These are phyloP conservation scores for Cladosporium sp. DNA, from an alignment of 2,329 filamentous ascomycete species.

Conservation along the genomic window DNA sequence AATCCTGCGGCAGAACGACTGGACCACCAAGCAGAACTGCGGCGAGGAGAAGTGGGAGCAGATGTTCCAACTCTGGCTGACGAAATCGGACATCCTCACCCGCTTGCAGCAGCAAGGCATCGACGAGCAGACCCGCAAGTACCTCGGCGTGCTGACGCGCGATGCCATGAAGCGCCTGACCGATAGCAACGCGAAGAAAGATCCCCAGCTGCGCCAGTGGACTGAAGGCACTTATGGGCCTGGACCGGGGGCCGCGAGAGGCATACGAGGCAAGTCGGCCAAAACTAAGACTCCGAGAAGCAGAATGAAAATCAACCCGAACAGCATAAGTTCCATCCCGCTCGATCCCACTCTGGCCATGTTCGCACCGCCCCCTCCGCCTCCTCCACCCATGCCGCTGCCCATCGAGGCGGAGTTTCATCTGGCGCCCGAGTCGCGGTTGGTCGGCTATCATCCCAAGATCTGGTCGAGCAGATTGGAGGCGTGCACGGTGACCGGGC, in stretches of 20 bases:
- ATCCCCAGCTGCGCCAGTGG: slow-evolving; percentile 45
- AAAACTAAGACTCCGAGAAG: slow-evolving; percentile 9
- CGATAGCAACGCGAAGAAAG: slow-evolving; percentile 59
- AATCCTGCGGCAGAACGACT: slow-evolving; percentile 61
- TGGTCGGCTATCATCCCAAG: slow-evolving; percentile 43
- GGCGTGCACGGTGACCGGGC: slow-evolving; percentile 55
- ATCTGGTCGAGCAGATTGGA: slow-evolving; percentile 65
- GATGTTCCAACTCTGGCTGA: slow-evolving; percentile 65
- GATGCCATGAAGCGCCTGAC: slow-evolving; percentile 75
- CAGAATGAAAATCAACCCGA: background rate
- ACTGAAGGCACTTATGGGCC: slow-evolving; percentile 33
- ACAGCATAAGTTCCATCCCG: slow-evolving; percentile 28
- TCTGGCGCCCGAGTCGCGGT: slow-evolving; percentile 60
- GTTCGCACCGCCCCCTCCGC: slow-evolving; percentile 12
- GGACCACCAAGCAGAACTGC: slow-evolving; percentile 69
- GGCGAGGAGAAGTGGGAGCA: slow-evolving; percentile 68
- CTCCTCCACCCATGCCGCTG: slow-evolving; percentile 14
- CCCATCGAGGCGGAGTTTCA: slow-evolving; percentile 64
- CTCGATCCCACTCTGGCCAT: slow-evolving; percentile 43
- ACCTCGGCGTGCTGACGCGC: slow-evolving; percentile 66
- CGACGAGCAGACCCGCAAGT: slow-evolving; percentile 51
- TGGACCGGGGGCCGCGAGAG: slow-evolving; percentile 40
- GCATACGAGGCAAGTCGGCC: slow-evolving; percentile 9
- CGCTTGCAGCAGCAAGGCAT: slow-evolving; percentile 20
- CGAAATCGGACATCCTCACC: slow-evolving; percentile 4